phyloP scores from a whole-genome alignment of 441 rosid genomes.

The Gossypium schwendimanii region DNA sequence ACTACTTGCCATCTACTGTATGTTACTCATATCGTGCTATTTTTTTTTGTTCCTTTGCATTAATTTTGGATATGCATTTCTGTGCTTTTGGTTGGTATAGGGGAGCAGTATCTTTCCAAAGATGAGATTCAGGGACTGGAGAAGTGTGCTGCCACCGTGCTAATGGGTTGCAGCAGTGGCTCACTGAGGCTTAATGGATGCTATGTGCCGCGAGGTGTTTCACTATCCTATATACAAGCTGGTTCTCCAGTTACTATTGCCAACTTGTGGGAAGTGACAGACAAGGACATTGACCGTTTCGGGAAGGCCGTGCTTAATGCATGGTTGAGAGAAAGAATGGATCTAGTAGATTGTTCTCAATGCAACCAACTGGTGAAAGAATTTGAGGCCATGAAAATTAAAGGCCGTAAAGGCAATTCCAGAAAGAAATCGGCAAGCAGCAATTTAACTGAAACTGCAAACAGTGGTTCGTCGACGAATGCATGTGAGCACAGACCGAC shows the following conservation, averaged over 20 bases:
- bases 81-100: slow-evolving; percentile 31
- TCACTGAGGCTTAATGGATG: slow-evolving; percentile 61
- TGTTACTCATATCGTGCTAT: not conserved
- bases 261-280: slow-evolving; percentile 94
- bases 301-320: slow-evolving; percentile 76
- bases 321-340: slow-evolving; percentile 68
- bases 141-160: slow-evolving; percentile 69
- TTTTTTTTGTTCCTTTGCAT: not conserved
- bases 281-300: slow-evolving; percentile 87
- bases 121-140: slow-evolving; percentile 66
- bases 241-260: slow-evolving; percentile 83
- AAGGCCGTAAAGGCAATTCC: slow-evolving; percentile 30
- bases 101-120: slow-evolving; percentile 66
- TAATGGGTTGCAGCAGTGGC: slow-evolving; percentile 83
- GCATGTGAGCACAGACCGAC: slow-evolving; percentile 48
- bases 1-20: not conserved
- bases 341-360: slow-evolving; percentile 30
- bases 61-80: slow-evolving; percentile 6
- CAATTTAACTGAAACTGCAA: slow-evolving; percentile 25
- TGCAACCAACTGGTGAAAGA: slow-evolving; percentile 51
- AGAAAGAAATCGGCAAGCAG: slow-evolving; percentile 38
- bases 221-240: slow-evolving; percentile 66
- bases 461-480: slow-evolving; percentile 13
- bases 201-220: slow-evolving; percentile 72
- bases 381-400: slow-evolving; percentile 48